Percentiles rank a stretch among this genome's conserved stretches.
Conservation (phyloP, 768 basidiomycete genomes). For the Atractiella rhizophila region DNA sequence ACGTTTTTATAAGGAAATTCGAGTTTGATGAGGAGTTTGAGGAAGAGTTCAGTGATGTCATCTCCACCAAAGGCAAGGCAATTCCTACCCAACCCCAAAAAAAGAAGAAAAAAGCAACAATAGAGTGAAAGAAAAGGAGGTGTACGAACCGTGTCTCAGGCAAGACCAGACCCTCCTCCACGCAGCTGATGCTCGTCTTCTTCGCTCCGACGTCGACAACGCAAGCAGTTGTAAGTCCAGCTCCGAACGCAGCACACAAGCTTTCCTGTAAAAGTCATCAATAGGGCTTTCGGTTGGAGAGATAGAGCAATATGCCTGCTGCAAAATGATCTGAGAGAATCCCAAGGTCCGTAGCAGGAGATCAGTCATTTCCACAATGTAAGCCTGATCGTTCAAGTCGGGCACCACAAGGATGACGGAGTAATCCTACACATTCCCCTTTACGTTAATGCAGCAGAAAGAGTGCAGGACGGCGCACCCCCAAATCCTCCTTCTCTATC, state of each 20-base stretch:
- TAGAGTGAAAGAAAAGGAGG: neutral
- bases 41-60: constrained; percentile 62
- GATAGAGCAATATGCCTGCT: constrained; percentile 35
- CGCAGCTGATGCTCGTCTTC: constrained; percentile 62
- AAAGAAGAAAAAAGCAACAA: neutral
- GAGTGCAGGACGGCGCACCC: constrained; percentile 26
- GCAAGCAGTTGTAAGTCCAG: constrained; percentile 80
- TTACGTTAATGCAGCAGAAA: neutral
- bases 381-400: constrained; percentile 63
- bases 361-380: constrained; percentile 51
- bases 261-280: constrained; percentile 45
- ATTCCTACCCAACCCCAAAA: constrained; percentile 29
- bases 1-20: constrained; percentile 69
- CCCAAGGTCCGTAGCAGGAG: constrained; percentile 53
- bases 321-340: constrained; percentile 75
- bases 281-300: neutral
- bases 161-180: constrained; percentile 76
- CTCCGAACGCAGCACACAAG: constrained; percentile 75
- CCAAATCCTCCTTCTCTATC: constrained; percentile 32
- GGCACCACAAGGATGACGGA: constrained; percentile 72
- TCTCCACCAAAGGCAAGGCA: constrained; percentile 72
- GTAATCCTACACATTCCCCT: constrained; percentile 34
- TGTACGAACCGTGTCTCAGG: constrained; percentile 50
- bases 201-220: constrained; percentile 82
- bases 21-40: constrained; percentile 36